Percentiles rank a stretch among this genome's conserved stretches.
These are phyloP conservation scores for Aspergillus fructus DNA, from an alignment of 2,329 filamentous ascomycete genomes.

Conservation along the genomic window DNA sequence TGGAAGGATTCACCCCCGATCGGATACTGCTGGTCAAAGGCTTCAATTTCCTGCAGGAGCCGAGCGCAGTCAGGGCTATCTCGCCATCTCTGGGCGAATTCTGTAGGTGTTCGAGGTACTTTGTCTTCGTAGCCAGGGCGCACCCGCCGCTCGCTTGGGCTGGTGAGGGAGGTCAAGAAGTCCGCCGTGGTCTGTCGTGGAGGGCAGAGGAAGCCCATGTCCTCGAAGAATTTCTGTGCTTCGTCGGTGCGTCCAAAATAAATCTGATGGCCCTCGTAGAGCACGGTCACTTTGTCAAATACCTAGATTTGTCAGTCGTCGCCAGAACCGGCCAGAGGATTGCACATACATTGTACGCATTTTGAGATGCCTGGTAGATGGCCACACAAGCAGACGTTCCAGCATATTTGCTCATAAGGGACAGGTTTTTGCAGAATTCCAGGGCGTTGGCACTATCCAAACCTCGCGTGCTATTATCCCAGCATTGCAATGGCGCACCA, in stretches of 20 bases:
- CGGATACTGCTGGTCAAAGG: conserved; percentile 43
- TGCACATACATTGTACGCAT: conserved; percentile 47
- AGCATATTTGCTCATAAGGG: conserved; percentile 49
- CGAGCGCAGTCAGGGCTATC: conserved; percentile 49
- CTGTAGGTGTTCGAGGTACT: conserved; percentile 67
- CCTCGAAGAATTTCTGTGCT: conserved; percentile 66
- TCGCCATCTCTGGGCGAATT: conserved; percentile 62
- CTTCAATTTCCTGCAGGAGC: conserved; percentile 45
- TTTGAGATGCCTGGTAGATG: conserved; percentile 55
- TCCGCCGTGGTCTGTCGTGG: conserved; percentile 68
- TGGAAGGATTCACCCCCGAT: conserved; percentile 42
- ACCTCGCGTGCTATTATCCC: conserved; percentile 52
- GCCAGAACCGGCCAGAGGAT: background rate
- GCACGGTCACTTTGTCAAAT: conserved; percentile 72
- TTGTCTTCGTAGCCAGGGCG: conserved; percentile 61
- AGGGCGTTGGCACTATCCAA: conserved; percentile 57
- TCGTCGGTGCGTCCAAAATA: conserved; percentile 66
- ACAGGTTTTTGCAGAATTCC: conserved; percentile 55
- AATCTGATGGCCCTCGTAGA: conserved; percentile 75
- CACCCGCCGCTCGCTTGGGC: conserved; percentile 59
- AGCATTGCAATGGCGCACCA: conserved; percentile 48
- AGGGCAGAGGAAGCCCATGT: conserved; percentile 68
- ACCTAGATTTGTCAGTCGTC: conserved; percentile 38
- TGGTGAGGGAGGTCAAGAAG: conserved; percentile 70
- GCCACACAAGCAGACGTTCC: conserved; percentile 54